Evolutionary conservation across 2,329 filamentous ascomycete species (phyloP).

Genomic region (Colletotrichum falcatum): DNA sequence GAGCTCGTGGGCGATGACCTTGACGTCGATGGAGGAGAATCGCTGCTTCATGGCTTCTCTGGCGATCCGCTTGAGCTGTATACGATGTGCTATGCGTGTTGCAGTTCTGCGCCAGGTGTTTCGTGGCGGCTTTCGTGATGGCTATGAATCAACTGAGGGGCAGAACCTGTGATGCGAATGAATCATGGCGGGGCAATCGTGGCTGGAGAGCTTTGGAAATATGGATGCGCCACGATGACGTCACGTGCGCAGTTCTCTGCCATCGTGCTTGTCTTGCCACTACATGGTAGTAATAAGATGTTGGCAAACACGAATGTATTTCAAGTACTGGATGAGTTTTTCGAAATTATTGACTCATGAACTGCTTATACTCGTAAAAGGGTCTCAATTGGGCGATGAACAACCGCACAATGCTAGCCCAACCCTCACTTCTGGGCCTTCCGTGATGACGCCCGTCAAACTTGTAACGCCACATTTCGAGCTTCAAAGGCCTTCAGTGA

Average conservation of each 20-base stretch:
- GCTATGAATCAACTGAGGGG: slow-evolving; percentile 27
- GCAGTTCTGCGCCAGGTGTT: slow-evolving; percentile 7
- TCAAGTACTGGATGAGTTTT: too few species aligned
- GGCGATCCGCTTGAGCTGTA: background rate
- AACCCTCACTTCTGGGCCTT: background rate
- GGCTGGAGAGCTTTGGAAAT: slow-evolving; percentile 28
- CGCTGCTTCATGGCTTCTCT: slow-evolving; percentile 77
- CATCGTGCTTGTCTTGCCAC: too few species aligned
- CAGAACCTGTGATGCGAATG: slow-evolving; percentile 33
- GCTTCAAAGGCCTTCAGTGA: background rate
- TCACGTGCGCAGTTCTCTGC: slow-evolving; percentile 22
- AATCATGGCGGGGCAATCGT: slow-evolving; percentile 40
- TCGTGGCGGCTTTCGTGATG: slow-evolving; percentile 21
- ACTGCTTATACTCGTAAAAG: too few species aligned
- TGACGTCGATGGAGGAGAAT: slow-evolving; percentile 83
- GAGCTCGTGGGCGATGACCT: slow-evolving; percentile 94
- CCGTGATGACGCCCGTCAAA: slow-evolving; percentile 18
- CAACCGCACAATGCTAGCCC: background rate
- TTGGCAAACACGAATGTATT: background rate
- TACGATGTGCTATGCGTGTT: background rate
- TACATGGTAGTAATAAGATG: background rate
- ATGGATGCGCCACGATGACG: slow-evolving; percentile 36
- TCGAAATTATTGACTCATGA: too few species aligned
- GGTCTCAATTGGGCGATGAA: background rate
- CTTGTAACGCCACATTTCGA: slow-evolving; percentile 11